A percentile compares a stretch with the other conserved stretches of the same genome.
Evolutionary conservation across 768 basidiomycete species (phyloP).

Genomic region (Leccinum pellstonianum): DNA sequence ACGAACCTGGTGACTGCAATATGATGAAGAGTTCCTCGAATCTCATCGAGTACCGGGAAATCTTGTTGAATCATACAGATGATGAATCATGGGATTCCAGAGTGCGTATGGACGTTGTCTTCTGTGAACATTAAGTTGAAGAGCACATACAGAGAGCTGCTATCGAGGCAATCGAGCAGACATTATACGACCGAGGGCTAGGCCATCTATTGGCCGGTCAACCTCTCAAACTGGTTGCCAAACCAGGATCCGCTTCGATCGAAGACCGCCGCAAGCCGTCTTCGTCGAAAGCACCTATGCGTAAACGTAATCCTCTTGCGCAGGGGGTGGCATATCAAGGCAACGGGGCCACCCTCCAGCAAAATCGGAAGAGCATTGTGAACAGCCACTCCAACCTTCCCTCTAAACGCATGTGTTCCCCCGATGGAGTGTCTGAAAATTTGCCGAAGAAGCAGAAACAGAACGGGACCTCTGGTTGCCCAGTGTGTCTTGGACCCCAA

Average conservation of each 20-base stretch:
- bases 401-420: constrained; percentile 39
- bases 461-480: constrained; percentile 33
- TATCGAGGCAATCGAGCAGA: constrained; percentile 66
- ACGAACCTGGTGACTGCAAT: constrained; percentile 50
- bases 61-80: constrained; percentile 60
- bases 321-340: neutral
- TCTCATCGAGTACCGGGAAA: constrained; percentile 65
- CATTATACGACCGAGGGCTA: constrained; percentile 55
- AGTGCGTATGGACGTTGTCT: constrained; percentile 38
- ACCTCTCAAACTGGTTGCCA: constrained; percentile 55
- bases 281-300: constrained; percentile 3
- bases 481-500: constrained; percentile 45
- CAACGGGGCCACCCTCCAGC: neutral
- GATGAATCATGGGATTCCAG: constrained; percentile 67
- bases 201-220: constrained; percentile 58
- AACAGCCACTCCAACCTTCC: neutral
- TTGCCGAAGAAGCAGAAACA: constrained; percentile 41
- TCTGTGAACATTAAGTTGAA: constrained; percentile 6
- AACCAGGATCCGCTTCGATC: constrained; percentile 17
- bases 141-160: constrained; percentile 51
- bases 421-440: constrained; percentile 25
- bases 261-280: neutral
- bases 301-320: neutral
- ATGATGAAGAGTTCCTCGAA: constrained; percentile 69
- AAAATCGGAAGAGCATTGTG: neutral